Evolutionary conservation across 2,329 filamentous ascomycete species (phyloP).

Genomic region (Neopestalotiopsis sp.): DNA sequence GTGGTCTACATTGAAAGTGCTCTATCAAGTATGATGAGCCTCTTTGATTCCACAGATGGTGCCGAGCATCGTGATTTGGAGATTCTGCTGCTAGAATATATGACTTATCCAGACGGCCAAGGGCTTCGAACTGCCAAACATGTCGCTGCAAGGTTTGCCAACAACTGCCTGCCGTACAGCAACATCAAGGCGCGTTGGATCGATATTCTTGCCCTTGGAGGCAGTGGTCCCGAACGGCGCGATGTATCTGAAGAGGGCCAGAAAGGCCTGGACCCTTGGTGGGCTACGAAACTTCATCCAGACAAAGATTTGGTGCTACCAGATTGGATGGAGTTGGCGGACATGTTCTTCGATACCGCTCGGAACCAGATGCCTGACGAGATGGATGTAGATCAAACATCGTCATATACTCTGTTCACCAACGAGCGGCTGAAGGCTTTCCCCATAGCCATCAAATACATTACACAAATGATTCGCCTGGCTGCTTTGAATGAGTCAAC

Average conservation of each 20-base stretch:
- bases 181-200: constrained; percentile 87
- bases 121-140: constrained; percentile 78
- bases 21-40: constrained; percentile 71
- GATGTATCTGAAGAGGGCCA: constrained; percentile 90
- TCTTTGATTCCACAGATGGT: constrained; percentile 41
- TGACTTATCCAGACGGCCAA: constrained; percentile 57
- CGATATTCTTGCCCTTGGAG: constrained; percentile 79
- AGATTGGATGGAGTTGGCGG: constrained; percentile 56
- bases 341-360: constrained; percentile 50
- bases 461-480: constrained; percentile 58
- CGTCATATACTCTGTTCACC: constrained; percentile 41
- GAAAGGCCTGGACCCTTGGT: constrained; percentile 79
- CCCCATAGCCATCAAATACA: constrained; percentile 72
- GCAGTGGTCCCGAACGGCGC: constrained; percentile 69
- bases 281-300: constrained; percentile 37
- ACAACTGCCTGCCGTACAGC: constrained; percentile 80
- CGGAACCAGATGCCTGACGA: constrained; percentile 29
- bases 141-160: constrained; percentile 86
- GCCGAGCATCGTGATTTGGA: constrained; percentile 45
- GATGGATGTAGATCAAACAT: constrained; percentile 46
- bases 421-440: constrained; percentile 61
- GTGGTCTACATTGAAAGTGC: constrained; percentile 90
- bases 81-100: constrained; percentile 70
- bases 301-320: constrained; percentile 46
- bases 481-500: constrained; percentile 54